Base-by-base conservation (phyloP, 306 rosid species). In the Astragalus membranaceus region DNA sequence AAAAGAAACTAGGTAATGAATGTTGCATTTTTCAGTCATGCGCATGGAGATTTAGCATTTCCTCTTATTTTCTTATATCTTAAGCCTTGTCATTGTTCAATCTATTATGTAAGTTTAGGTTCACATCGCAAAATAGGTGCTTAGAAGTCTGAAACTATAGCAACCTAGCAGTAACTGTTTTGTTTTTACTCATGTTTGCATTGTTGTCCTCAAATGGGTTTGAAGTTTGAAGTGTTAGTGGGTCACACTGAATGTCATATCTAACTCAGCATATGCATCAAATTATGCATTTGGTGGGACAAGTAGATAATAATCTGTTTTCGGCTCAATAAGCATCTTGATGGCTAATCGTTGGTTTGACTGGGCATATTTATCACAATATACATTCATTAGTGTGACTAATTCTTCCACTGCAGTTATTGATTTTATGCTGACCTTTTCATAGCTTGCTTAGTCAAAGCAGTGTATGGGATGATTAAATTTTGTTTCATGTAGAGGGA, bases 401-500 rank as follows among this genome's bases (percentile, higher is more conserved):
- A 30, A 49, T 26, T 26, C 23, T 42, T 60, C 33, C 30, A 36
- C 66, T 46, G 36, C 29, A 59, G 64, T 42, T 48, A 23, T 62
- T 62, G 66, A 33, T 76, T 56, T 67, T 10, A 35, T 46, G 59
- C 64, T 36, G 12, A 69, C 35, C 30, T 61, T 57, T 75, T 39
- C 14, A 55, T 53, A 55, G 72, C 55, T 58, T 64, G 67, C 62
- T 58, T 70, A 52, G 59, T 77, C 65, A 41, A 62, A 56, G 23
- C 53, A 63, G 71, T 46, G 13, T 64, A 67, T 52, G 37, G 51
- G 68, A 67, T 63, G 32, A 69, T 78, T 80, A 59, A 78, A 44
- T 35, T 44, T 64, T 79, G 75, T 77, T 83, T 71, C 75, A 51
- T 82, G 85, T 92, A 92, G 98, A 89, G 72, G 79, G 92, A 86